Evolutionary conservation across 768 basidiomycete genomes (phyloP), one percentile per base, ranked within the genome.

Genomic region (Inosperma sp.): DNA sequence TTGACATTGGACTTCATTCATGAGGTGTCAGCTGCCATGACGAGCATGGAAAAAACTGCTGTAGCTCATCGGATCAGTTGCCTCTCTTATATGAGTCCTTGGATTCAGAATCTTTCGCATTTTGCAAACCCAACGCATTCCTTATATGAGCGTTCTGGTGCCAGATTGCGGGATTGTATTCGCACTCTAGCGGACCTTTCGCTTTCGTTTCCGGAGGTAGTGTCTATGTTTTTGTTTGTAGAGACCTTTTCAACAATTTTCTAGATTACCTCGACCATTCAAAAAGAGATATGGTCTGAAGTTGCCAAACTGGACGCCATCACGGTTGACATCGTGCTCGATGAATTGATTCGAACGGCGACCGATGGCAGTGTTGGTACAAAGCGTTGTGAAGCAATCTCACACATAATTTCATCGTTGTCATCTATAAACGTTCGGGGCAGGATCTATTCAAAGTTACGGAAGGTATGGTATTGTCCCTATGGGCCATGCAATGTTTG

Each of bases 1-100:
- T 71, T 95, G 26, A 93, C 92, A 0, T 71, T 95, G 14, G 93
- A 95, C 65, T 90, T 95, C 67, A 72, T 94, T 47, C 80, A 83
- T n/a, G 93, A 93, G 66, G 88, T 93, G 23, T 80, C 80, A 26
- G 77, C 77, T 0, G 79, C 82, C 3, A 81, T 88, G 74, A 68
- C 72, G n/a, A 70, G 73, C 39, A 76, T 71, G 74, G 75, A 63
- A 53, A 68, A 69, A 56, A 52, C 62, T 5, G 62, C 59, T 3
- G 55, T 62, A 60, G 75, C 68, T 1, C 84, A 86, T 41, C 82
- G 84, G 31, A 81, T 88, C 33, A 79, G 77, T 53, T 91, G 84
- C 59, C 64, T 94, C 17, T 82, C 86, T 52, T 93, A 92, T 61
- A 76, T 95, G 74, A 81, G 78, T 33, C 92, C 93, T 3, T 96